These are phyloP conservation scores for Colletotrichum aenigma DNA, from an alignment of 2,329 filamentous ascomycete genomes.

Conservation along the genomic window DNA sequence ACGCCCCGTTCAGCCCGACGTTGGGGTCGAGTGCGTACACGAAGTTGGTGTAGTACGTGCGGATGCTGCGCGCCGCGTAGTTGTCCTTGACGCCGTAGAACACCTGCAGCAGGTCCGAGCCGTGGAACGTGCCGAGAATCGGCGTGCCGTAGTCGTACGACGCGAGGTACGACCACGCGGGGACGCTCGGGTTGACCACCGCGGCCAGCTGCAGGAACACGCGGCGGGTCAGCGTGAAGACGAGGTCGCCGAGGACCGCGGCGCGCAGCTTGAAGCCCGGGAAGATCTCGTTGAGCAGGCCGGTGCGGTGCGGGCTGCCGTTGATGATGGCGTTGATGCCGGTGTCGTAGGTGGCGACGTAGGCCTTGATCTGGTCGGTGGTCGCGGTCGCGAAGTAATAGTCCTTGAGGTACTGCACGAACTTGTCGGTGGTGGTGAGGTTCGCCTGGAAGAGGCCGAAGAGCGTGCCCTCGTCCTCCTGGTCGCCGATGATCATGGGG, in stretches of 20 bases:
- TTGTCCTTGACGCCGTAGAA: slow-evolving; percentile 50
- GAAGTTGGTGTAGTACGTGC: slow-evolving; percentile 75
- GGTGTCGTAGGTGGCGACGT: slow-evolving; percentile 60
- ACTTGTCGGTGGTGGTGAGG: slow-evolving; percentile 55
- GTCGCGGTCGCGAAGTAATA: slow-evolving; percentile 31
- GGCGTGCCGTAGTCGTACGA: slow-evolving; percentile 76
- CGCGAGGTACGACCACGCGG: slow-evolving; percentile 76
- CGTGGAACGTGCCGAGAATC: slow-evolving; percentile 79
- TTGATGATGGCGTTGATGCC: slow-evolving; percentile 51
- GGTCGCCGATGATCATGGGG: slow-evolving; percentile 67
- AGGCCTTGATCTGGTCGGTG: slow-evolving; percentile 41
- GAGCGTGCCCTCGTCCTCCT: slow-evolving; percentile 70
- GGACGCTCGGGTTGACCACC: slow-evolving; percentile 51
- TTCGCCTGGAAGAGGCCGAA: slow-evolving; percentile 65
- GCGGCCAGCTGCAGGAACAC: slow-evolving; percentile 50
- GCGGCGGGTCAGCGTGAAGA: slow-evolving; percentile 48
- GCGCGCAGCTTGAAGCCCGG: slow-evolving; percentile 69
- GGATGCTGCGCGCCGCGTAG: slow-evolving; percentile 32
- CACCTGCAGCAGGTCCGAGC: slow-evolving; percentile 69
- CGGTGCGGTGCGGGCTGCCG: slow-evolving; percentile 66
- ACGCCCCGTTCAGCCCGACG: slow-evolving; percentile 42
- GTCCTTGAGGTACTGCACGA: slow-evolving; percentile 31
- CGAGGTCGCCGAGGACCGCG: slow-evolving; percentile 67
- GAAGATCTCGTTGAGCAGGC: slow-evolving; percentile 62
- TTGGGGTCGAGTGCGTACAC: slow-evolving; percentile 76